Evolutionary conservation across 495 filamentous ascomycete species (phyloP).

Genomic region (Chaetomium tenue): DNA sequence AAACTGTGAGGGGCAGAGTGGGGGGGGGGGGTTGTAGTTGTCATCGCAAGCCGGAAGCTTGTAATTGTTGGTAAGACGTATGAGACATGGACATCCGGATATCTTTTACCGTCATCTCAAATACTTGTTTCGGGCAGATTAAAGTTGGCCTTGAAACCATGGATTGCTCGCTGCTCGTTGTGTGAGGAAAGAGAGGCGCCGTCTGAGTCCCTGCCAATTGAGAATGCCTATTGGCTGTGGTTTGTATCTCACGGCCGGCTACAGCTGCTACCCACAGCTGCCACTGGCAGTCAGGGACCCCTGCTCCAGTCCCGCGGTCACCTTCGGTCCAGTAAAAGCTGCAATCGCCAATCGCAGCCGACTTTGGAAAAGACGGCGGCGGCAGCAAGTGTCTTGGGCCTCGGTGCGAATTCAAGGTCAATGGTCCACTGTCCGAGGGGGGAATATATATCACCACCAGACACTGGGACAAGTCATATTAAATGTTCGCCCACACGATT

Average conservation of each 20-base stretch:
- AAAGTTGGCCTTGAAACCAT: background rate
- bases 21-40: too few species aligned
- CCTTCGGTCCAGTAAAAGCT: conserved; percentile 26
- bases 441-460: conserved; percentile 14
- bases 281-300: conserved; percentile 13
- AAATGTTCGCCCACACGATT: conserved; percentile 47
- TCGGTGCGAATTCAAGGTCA: conserved; percentile 15
- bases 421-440: conserved; percentile 19
- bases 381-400: conserved; percentile 15
- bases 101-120: background rate
- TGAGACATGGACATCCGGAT: background rate
- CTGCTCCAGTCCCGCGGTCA: conserved; percentile 16
- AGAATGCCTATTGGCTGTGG: background rate
- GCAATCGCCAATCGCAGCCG: conserved; percentile 10
- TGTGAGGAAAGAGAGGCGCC: background rate
- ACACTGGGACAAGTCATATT: conserved; percentile 23
- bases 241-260: background rate
- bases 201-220: background rate
- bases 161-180: background rate
- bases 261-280: conserved; percentile 13
- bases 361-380: conserved; percentile 13
- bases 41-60: too few species aligned
- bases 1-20: conserved; percentile 22
- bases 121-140: background rate
- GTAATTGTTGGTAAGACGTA: too few species aligned